These are phyloP conservation scores for Leccinum disarticulatum DNA, from an alignment of 768 basidiomycete genomes.

Conservation along the genomic window DNA sequence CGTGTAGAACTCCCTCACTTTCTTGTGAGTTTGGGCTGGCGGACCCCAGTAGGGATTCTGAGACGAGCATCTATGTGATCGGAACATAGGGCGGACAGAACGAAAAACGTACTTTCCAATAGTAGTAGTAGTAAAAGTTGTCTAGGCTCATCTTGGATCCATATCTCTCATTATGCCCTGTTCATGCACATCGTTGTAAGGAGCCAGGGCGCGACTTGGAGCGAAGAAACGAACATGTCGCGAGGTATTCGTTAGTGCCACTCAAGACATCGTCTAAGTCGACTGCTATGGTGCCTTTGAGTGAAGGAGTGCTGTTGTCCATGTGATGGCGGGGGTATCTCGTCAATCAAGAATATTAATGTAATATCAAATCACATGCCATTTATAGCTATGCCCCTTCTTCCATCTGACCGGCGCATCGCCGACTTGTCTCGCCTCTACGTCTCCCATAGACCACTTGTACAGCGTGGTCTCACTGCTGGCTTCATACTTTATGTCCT, in stretches of 20 bases:
- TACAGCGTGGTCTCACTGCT: constrained; percentile 70
- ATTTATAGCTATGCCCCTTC: constrained; percentile 25
- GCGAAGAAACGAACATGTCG: constrained; percentile 43
- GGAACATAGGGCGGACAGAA: not conserved
- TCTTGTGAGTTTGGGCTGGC: constrained; percentile 52
- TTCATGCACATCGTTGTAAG: not conserved
- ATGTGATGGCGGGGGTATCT: constrained; percentile 5
- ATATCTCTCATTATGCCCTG: constrained; percentile 68
- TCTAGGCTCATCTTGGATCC: constrained; percentile 53
- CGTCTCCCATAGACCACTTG: constrained; percentile 58
- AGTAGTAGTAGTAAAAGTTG: constrained; percentile 73
- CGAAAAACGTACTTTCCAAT: constrained; percentile 58
- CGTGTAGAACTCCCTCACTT: constrained; percentile 60
- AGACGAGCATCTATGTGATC: constrained; percentile 2
- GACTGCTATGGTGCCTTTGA: constrained; percentile 51
- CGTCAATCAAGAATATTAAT: not conserved
- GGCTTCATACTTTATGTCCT: constrained; percentile 74
- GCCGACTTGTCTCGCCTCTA: constrained; percentile 54
- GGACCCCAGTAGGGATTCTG: constrained; percentile 64
- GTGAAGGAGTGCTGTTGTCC: not conserved
- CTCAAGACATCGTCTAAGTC: constrained; percentile 71
- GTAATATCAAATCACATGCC: constrained; percentile 15
- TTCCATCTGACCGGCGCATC: constrained; percentile 38
- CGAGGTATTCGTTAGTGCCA: constrained; percentile 57
- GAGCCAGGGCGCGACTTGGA: not conserved